Evolutionary conservation across 345 rosid species (phyloP).

Genomic region (Gossypium longicalyx): DNA sequence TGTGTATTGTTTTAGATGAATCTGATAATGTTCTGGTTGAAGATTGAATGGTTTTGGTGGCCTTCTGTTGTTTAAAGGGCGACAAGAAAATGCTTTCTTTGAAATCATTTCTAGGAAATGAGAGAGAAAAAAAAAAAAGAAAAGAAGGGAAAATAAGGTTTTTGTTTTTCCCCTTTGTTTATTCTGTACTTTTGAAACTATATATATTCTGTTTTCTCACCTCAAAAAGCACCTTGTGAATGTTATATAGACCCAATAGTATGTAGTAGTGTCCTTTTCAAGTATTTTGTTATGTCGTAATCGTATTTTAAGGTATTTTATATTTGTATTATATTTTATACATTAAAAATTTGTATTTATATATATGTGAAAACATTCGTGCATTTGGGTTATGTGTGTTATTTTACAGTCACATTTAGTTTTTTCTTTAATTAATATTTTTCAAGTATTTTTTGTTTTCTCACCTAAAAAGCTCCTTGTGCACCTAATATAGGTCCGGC

Average conservation of each 20-base stretch:
- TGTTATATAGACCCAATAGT: neutral
- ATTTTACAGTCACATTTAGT: too few species aligned
- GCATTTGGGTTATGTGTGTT: too few species aligned
- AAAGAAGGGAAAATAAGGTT: neutral
- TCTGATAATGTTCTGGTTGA: slow-evolving; percentile 13
- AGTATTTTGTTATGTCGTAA: too few species aligned
- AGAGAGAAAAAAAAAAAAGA: neutral
- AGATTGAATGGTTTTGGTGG: slow-evolving; percentile 16
- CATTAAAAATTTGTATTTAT: too few species aligned
- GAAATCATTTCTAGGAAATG: slow-evolving; percentile 7
- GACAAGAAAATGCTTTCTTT: neutral
- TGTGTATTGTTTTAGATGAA: slow-evolving; percentile 3
- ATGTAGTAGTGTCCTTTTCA: too few species aligned
- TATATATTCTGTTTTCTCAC: neutral
- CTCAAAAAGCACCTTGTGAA: neutral
- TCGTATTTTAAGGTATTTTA: too few species aligned
- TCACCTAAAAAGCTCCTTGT: too few species aligned
- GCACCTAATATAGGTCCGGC: too few species aligned
- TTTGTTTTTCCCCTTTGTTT: neutral
- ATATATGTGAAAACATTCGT: too few species aligned
- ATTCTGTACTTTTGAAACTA: neutral
- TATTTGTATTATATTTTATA: too few species aligned
- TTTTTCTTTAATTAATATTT: too few species aligned
- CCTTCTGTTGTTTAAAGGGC: slow-evolving; percentile 7
- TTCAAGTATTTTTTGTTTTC: too few species aligned